These are phyloP conservation scores for Yamagishiella unicocca DNA, from an alignment of 139 green algal genomes.

Conservation along the genomic window DNA sequence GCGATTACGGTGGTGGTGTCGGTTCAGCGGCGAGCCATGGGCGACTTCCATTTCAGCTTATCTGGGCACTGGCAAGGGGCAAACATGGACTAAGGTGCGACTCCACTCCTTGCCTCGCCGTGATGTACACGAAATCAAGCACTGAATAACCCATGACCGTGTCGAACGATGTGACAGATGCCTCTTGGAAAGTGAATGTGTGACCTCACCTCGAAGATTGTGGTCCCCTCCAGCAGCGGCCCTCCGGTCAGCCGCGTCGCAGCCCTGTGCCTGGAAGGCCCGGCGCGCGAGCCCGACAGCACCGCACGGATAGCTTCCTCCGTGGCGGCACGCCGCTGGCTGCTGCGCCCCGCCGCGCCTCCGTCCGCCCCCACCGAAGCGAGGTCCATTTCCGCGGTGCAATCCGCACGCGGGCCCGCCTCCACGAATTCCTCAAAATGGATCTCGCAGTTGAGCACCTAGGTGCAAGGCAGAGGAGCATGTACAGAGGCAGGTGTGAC, in stretches of 20 bases:
- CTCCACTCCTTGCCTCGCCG: too few relatives aligned
- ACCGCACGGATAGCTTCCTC: background rate
- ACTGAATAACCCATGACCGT: too few relatives aligned
- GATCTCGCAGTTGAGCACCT: conserved; percentile 10
- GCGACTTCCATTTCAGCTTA: too few relatives aligned
- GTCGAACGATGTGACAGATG: too few relatives aligned
- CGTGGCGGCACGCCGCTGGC: background rate
- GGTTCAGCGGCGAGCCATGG: too few relatives aligned
- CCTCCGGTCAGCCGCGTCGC: background rate
- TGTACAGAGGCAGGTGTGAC: too few relatives aligned
- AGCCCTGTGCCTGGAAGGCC: background rate
- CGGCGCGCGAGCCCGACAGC: background rate
- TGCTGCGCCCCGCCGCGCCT: background rate
- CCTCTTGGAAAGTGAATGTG: too few relatives aligned
- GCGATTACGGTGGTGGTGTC: too few relatives aligned
- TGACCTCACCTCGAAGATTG: background rate
- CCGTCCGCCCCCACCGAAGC: background rate
- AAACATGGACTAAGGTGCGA: too few relatives aligned
- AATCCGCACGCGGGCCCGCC: background rate
- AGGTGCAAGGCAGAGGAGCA: too few relatives aligned
- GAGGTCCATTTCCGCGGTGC: background rate
- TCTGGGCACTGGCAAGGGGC: too few relatives aligned
- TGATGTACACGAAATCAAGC: too few relatives aligned
- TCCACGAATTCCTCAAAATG: conserved; percentile 9
- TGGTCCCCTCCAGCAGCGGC: background rate